phyloP scores from a whole-genome alignment of 2,329 filamentous ascomycete species.

The Sporothrix brasiliensis region DNA sequence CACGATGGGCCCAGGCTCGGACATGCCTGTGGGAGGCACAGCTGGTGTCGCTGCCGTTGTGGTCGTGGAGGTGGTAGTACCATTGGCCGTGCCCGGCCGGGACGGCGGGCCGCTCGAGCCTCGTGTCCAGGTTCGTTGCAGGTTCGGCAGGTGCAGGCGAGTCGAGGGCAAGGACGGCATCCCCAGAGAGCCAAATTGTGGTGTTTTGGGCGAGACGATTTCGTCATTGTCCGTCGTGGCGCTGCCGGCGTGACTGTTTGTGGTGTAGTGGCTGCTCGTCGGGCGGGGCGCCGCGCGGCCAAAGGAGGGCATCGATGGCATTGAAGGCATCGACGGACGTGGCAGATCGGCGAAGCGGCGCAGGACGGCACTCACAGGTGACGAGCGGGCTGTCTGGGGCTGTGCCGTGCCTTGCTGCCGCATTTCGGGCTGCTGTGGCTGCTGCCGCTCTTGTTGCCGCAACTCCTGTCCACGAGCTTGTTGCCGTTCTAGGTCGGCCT shows the following conservation, averaged over 20 bases:
- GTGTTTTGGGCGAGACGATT: conserved; percentile 51
- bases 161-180: conserved; percentile 48
- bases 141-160: conserved; percentile 48
- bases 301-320: conserved; percentile 34
- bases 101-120: conserved; percentile 43
- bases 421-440: conserved; percentile 37
- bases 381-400: conserved; percentile 20
- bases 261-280: conserved; percentile 37
- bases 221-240: conserved; percentile 27
- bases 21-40: not conserved
- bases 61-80: no score
- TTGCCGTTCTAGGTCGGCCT: conserved; percentile 39
- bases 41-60: not conserved
- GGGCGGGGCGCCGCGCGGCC: conserved; percentile 37
- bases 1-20: conserved; percentile 13
- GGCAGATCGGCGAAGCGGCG: conserved; percentile 38
- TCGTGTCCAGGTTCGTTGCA: conserved; percentile 47
- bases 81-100: conserved; percentile 36
- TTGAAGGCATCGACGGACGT: conserved; percentile 35
- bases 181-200: conserved; percentile 45
- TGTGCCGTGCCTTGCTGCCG: conserved; percentile 33
- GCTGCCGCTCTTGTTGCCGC: conserved; percentile 1
- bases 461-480: conserved; percentile 28
- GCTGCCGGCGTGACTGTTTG: conserved; percentile 33
- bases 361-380: conserved; percentile 36